Conservation (phyloP, 768 basidiomycete genomes). For the Lactarius quietus region DNA sequence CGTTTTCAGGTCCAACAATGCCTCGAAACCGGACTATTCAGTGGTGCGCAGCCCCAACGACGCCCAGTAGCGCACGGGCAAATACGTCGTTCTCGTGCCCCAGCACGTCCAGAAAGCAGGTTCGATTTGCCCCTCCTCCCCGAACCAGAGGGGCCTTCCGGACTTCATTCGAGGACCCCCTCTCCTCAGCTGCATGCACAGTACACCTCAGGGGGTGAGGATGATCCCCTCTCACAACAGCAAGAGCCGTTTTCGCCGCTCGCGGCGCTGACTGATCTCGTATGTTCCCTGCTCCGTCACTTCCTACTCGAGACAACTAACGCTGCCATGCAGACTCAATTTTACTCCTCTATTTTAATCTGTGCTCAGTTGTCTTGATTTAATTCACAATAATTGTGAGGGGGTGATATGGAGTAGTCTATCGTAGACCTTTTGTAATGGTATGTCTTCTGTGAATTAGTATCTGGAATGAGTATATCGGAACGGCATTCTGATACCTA, state of each 20-base stretch:
- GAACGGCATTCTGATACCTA: background rate
- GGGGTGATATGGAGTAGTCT: background rate
- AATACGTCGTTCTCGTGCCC: background rate
- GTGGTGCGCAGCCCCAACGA: too few species aligned
- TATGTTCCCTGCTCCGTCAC: background rate
- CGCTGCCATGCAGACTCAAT: background rate
- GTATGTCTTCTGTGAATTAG: background rate
- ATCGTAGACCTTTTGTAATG: background rate
- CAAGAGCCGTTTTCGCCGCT: background rate
- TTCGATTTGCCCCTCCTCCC: background rate
- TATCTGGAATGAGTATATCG: background rate
- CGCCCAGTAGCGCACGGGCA: background rate
- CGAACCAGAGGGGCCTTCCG: background rate
- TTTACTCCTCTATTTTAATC: background rate
- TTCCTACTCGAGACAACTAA: background rate
- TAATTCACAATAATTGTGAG: background rate
- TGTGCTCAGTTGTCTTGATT: background rate
- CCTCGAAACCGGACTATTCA: background rate
- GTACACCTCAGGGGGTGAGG: background rate
- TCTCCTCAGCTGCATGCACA: background rate
- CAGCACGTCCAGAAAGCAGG: background rate
- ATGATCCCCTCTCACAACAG: background rate
- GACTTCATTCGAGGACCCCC: background rate
- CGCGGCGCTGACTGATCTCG: background rate
- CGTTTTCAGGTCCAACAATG: background rate